Evolutionary conservation across 352 stramenopile species (phyloP), one percentile per base, ranked within the genome.

Genomic region (Pythium phragmiticola): DNA sequence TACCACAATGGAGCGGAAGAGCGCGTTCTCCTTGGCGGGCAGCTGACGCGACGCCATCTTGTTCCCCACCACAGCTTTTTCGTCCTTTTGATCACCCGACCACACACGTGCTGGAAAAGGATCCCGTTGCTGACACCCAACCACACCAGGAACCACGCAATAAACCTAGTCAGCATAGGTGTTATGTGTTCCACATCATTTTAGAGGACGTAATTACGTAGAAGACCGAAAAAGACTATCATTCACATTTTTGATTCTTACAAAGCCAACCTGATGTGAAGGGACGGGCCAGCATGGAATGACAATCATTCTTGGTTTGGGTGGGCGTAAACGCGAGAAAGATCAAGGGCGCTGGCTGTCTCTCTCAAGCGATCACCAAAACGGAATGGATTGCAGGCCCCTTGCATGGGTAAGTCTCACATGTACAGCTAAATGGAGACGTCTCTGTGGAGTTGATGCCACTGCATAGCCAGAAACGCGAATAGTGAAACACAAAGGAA

Each of bases 1-100:
- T 76, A 94, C 87, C 66, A 99, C 87, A 39, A 99, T 96, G 64
- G 89, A 96, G 68, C 94, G 95, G 81, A 99, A 99, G 42, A 99
- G 81, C 70, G 97, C 92, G 49, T 77, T 83, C 81, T 99, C 97
- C 76, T 98, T 98, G 59, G 97, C 96, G 8, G 89, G 85, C 69
- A 97, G 68, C 57, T 86, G 81, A 72, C 86, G 89, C 60, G 73
- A 84, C 70, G 72, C 73, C 78, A 84, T 84, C 8, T 42, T 48
- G 30, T 46, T 46, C 14, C 11, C 2, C 39, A 46, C 39, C 39
- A 9, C 39, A 46, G 39, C 39, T 17, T 19, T 46, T 46, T 46
- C 14, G 4, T 2, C 14, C 5, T n/a, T 46, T 46, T 17, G 13
- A 21, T 46, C 39, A 46, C 39, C 54, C 23, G 36, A 42, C 51